These are phyloP conservation scores for Neonectria ditissima DNA, from an alignment of 2,329 filamentous ascomycete species.

Conservation along the genomic window DNA sequence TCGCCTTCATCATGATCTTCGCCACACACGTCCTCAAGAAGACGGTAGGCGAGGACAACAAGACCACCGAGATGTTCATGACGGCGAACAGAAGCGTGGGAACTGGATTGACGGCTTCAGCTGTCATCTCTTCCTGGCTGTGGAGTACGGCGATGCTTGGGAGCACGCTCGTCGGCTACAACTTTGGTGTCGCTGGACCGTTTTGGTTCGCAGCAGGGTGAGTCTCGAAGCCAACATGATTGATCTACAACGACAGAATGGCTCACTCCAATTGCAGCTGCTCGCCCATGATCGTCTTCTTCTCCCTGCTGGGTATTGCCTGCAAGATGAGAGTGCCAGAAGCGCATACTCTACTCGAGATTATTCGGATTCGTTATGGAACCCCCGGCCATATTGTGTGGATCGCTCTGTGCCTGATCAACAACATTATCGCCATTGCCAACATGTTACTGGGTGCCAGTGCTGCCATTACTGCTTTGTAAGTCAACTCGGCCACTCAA, in stretches of 20 bases:
- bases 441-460: constrained; percentile 62
- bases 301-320: constrained; percentile 62
- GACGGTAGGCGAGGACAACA: constrained; percentile 63
- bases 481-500: constrained; percentile 15
- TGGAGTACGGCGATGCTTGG: constrained; percentile 66
- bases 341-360: constrained; percentile 65
- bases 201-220: constrained; percentile 69
- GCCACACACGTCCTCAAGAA: constrained; percentile 60
- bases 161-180: constrained; percentile 63
- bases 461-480: constrained; percentile 51
- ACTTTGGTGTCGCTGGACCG: constrained; percentile 65
- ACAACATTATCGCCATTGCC: constrained; percentile 65
- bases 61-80: constrained; percentile 68
- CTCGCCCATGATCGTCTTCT: constrained; percentile 67
- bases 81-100: constrained; percentile 63
- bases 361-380: constrained; percentile 64
- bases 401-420: constrained; percentile 64
- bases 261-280: constrained; percentile 44
- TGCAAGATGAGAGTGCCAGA: constrained; percentile 65
- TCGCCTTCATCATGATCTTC: constrained; percentile 58
- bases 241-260: background rate
- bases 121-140: constrained; percentile 66
- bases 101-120: constrained; percentile 64
- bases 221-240: background rate
- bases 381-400: constrained; percentile 61